Base-by-base conservation (phyloP, 139 green algal species). In the Choricystis sp. region DNA sequence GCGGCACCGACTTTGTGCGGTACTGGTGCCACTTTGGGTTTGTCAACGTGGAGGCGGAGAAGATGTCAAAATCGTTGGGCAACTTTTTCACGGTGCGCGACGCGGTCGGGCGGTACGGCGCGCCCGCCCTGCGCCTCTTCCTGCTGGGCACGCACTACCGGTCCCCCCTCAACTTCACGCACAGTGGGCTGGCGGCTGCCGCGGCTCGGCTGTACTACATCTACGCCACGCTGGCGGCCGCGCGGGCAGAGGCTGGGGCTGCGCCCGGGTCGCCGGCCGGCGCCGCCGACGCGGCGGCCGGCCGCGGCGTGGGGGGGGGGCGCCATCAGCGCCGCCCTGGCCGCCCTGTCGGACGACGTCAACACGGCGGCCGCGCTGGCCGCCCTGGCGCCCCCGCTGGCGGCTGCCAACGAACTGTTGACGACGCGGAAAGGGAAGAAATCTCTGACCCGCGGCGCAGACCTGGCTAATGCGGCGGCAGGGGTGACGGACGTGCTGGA, bases 81-180 rank as follows among this genome's bases (percentile, higher is more conserved):
- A 98, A 98, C 79, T 98, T 98, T 74, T 96, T 97, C 81, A 98
- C 90, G 31, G 98, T 98, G 63, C 66, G 89, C 29, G 76, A 96
- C 31, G 85, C 94, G 25, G 31, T 90, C 27, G 40, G 79, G 40
- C 31, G 72, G 49, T 96, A 96, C 70, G 83, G 94, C 68, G 70
- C 89, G 0, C 40, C 89, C 30, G 86, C 89, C 21, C 73, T 98
- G 75, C 81, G 92, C 56, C 96, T 83, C 83, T 94, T 97, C 79
- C 83, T 98, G 48, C 40, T 97, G 1, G 62, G 55, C 63, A 92
- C 84, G 23, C 92, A 98, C 30, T 98, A 98, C 82, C 77, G 92
- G 0, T 74, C 83, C 57, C 81, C 84, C 9, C 76, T 99, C 70
- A 95, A 96, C 77, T 98, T 95, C 82, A 87, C 78, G 22, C 71